A percentile compares a stretch with the other conserved stretches of the same genome.
phyloP scores from a whole-genome alignment of 2,329 filamentous ascomycete species.

The Arthrobotrys pseudoclavata region DNA sequence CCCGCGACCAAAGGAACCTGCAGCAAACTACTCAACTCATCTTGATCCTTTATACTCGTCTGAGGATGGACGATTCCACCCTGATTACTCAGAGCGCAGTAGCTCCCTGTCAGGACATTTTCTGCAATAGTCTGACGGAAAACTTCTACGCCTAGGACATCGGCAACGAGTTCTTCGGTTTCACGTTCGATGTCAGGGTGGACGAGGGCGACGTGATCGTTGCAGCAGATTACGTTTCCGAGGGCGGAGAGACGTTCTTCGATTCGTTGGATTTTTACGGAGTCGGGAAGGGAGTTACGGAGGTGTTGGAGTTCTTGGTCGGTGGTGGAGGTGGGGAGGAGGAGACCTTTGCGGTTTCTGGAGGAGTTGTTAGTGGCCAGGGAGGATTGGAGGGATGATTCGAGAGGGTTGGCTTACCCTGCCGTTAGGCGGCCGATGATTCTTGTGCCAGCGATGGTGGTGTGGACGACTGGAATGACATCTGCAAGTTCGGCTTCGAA shows the following conservation, averaged over 20 bases:
- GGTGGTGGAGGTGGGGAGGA: conserved; percentile 94
- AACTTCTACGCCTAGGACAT: conserved; percentile 89
- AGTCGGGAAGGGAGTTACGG: conserved; percentile 91
- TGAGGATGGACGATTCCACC: conserved; percentile 98
- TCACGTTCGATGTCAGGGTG: conserved; percentile 97
- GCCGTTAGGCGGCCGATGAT: conserved; percentile 96
- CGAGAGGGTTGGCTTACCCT: conserved; percentile 72
- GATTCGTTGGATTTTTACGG: conserved; percentile 94
- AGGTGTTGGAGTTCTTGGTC: conserved; percentile 99
- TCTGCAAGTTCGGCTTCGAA: conserved; percentile 98
- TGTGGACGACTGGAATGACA: conserved; percentile 95
- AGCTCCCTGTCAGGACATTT: conserved; percentile 94
- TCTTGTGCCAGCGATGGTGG: conserved; percentile 94
- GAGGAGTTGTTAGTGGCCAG: conserved; percentile 21
- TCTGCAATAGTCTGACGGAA: conserved; percentile 96
- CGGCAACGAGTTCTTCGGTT: conserved; percentile 98
- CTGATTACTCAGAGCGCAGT: conserved; percentile 96
- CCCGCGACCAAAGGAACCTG: conserved; percentile 97
- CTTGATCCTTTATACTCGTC: conserved; percentile 96
- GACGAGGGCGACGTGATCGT: conserved; percentile 96
- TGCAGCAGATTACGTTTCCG: conserved; percentile 95
- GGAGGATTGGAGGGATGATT: not conserved
- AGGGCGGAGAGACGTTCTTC: conserved; percentile 96
- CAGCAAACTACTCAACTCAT: conserved; percentile 91
- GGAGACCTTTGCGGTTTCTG: conserved; percentile 94